Conservation (phyloP, 352 stramenopile genomes). For the Pythium brassicae region DNA sequence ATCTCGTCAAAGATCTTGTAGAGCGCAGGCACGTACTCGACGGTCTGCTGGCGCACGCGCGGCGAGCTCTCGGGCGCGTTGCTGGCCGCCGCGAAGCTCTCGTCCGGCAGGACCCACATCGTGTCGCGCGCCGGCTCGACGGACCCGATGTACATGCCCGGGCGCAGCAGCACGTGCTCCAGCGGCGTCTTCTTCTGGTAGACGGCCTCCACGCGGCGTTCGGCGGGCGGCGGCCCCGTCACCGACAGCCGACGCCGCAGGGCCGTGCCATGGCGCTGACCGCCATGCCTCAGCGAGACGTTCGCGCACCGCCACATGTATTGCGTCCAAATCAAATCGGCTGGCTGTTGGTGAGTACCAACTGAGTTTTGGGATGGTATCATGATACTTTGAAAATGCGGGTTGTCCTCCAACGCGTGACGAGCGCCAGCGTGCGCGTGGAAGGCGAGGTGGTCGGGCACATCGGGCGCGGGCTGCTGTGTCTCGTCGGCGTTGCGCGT, state of each 20-base stretch:
- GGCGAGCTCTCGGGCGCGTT: neutral
- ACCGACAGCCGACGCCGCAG: neutral
- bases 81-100: slow-evolving; percentile 13
- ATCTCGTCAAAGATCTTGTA: slow-evolving; percentile 99
- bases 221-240: neutral
- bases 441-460: slow-evolving; percentile 68
- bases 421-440: slow-evolving; percentile 72
- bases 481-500: slow-evolving; percentile 68
- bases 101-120: slow-evolving; percentile 70
- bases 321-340: no score
- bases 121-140: slow-evolving; percentile 71
- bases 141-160: slow-evolving; percentile 90
- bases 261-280: neutral
- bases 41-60: slow-evolving; percentile 66
- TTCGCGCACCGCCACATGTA: no score
- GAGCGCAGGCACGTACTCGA: slow-evolving; percentile 85
- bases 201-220: slow-evolving; percentile 58
- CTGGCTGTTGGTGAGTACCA: no score
- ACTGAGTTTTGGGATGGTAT: no score
- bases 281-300: no score
- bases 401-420: slow-evolving; percentile 77
- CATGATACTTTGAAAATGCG: no score
- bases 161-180: slow-evolving; percentile 88
- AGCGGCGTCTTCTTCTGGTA: slow-evolving; percentile 90
- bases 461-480: slow-evolving; percentile 76